Base-by-base conservation (phyloP, 768 basidiomycete genomes). In the Mycena olivaceomarginata region DNA sequence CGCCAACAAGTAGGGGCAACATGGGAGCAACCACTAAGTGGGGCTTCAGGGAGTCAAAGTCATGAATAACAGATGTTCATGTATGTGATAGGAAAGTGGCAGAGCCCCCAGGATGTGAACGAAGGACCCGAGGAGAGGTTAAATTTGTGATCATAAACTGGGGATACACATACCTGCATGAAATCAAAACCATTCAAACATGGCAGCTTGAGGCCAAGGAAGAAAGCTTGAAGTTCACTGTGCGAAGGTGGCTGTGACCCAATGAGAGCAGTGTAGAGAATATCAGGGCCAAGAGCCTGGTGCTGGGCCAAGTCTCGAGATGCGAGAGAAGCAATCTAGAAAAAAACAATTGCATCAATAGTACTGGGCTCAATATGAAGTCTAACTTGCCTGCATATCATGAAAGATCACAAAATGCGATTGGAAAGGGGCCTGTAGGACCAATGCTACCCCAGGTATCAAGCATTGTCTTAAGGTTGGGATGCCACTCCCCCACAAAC, bases 401-500 rank as follows among this genome's bases (percentile, higher is more conserved):
- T 43, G 40, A 37, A 18, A 66, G 7, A 46, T 46, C 1, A 51
- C 65, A 59, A 48, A 57, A 59, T 56, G 39, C 0, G 43, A 25
- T 20, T 57, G 43, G 41, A 57, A 59, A 6, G 51, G 6, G 6
- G 43, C 66, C 72, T 40, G 20, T 18, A 16, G 51, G 48, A 8
- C 64, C 72, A 2, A 22, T 41, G 5, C 22, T n/a, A 11, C 8
- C 10, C 59, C 68, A 70, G 1, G 1, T 6, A 22, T 76, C 68
- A 10, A 76, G 68, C 0, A 40, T 10, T 0, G 22, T 40, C 5
- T 22, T 25, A n/a, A 79, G 75, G 18, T 68, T 67, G 0, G 78
- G 75, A 57, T 73, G 53, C 78, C 78, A 79, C 48, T 79, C 78
- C 0, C 41, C 43, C 18, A 79, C 37, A 10, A 72, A 67, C 0